These are phyloP conservation scores for Neocucurbitaria cava DNA, from an alignment of 2,329 filamentous ascomycete species.

Conservation along the genomic window DNA sequence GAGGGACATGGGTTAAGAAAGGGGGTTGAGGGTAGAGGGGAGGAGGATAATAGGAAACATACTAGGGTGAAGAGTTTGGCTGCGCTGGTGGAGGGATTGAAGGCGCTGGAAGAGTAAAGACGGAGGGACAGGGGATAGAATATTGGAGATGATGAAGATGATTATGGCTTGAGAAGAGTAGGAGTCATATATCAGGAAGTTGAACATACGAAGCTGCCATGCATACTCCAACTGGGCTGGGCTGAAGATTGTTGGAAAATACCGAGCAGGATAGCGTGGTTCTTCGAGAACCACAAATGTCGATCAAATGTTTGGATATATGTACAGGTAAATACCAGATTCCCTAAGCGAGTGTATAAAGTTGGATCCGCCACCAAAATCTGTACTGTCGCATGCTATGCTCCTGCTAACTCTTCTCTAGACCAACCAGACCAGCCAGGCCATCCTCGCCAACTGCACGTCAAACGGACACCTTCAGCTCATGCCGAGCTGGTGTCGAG, in stretches of 20 bases:
- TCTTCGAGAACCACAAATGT: not conserved
- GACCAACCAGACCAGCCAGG: no score
- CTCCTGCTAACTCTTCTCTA: slow-evolving; percentile 7
- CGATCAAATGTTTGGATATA: not conserved
- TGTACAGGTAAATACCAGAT: slow-evolving; percentile 22
- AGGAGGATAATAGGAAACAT: slow-evolving; percentile 15
- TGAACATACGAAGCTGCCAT: not conserved
- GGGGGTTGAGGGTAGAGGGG: not conserved
- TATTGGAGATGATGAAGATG: not conserved
- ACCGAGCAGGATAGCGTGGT: not conserved
- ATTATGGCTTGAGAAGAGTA: no score
- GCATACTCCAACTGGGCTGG: not conserved
- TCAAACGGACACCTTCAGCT: not conserved
- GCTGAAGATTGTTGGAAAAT: not conserved
- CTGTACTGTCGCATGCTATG: slow-evolving; percentile 1
- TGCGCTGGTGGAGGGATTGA: slow-evolving; percentile 37
- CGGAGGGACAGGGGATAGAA: not conserved
- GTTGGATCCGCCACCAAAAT: slow-evolving; percentile 10
- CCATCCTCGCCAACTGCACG: not conserved
- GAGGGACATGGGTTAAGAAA: not conserved
- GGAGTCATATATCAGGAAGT: no score
- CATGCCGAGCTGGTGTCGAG: not conserved
- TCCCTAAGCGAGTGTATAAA: slow-evolving; percentile 24
- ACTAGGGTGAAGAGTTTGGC: slow-evolving; percentile 30
- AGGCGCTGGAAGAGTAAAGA: slow-evolving; percentile 29